Base-by-base conservation (phyloP, 495 filamentous ascomycete species). In the Hypoxylon trugodes region DNA sequence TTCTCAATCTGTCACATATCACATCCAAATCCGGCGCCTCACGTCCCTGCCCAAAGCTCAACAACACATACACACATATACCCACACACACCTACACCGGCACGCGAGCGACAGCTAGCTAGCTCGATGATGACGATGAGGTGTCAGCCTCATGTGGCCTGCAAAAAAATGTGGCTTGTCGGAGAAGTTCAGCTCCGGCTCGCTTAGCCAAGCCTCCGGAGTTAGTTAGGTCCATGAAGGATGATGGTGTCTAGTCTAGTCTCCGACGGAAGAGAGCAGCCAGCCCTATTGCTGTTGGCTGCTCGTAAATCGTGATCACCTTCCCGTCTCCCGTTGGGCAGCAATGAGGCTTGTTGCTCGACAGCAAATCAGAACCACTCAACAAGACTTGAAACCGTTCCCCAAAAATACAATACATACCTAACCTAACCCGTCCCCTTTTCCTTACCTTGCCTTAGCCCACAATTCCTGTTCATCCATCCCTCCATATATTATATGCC, bases 251-350 rank as follows among this genome's bases (percentile, higher is more conserved):
- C 21, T 43, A 45, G 45, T 54, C 45, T 10, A 30, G 28, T 4
- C 5, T 49, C 22, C 52, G 25, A 41, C 30, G 52, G 51, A 25
- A 54, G 40, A 38, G 6, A 37, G 41, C 55, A 22, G 41, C 42
- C 47, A 56, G 62, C 56, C 60, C 55, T 45, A 60, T 49, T 43
- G 12, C 35, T 46, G 62, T 41, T 61, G 32, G 37, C 38, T 18
- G 38, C 28, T 37, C 47, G 25, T 46, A 30, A 50, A 62, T 67
- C 64, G 51, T 52, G 64, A 67, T 62, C 28, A n/a, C n/a, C n/a
- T n/a, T n/a, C n/a, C n/a, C n/a, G 18, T 9, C 50, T 50, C 53
- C 40, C 32, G 71, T 79, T 76, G 75, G 74, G 76, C 74, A 77
- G 69, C 75, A 76, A 77, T 66, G 66, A 69, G 74, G 72, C 61